phyloP scores from a whole-genome alignment of 2,329 filamentous ascomycete species.

The Knufia fluminis region DNA sequence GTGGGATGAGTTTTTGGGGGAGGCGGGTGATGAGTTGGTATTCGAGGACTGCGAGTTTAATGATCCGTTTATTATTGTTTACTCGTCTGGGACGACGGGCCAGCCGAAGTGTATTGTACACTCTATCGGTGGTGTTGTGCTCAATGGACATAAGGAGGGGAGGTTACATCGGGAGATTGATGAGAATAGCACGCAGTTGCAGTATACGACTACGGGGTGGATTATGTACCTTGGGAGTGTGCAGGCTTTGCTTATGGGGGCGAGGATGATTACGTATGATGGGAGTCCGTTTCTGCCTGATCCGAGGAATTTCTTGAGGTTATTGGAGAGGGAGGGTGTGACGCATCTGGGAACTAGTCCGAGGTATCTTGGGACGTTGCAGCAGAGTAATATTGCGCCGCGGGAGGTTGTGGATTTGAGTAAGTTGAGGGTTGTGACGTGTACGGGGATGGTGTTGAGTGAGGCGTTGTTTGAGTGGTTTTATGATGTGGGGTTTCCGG shows the following conservation, averaged over 20 bases:
- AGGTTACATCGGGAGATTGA: constrained; percentile 42
- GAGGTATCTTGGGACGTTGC: constrained; percentile 64
- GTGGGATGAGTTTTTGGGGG: constrained; percentile 33
- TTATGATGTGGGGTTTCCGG: constrained; percentile 62
- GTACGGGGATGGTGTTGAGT: constrained; percentile 74
- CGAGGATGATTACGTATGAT: constrained; percentile 64
- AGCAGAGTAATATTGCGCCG: constrained; percentile 54
- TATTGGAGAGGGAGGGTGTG: constrained; percentile 54
- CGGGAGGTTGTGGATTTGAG: constrained; percentile 55
- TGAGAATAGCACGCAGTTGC: constrained; percentile 39
- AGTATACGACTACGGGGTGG: constrained; percentile 68
- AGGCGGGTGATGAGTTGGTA: constrained; percentile 26
- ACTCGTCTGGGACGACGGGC: constrained; percentile 72
- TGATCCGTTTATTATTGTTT: constrained; percentile 69
- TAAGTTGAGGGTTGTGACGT: constrained; percentile 52
- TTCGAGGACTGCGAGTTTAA: constrained; percentile 48
- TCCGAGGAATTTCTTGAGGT: constrained; percentile 51
- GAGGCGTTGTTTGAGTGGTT: constrained; percentile 73
- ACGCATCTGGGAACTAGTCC: constrained; percentile 69
- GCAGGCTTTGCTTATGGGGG: constrained; percentile 50
- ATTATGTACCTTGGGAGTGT: constrained; percentile 67
- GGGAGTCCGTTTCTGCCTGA: constrained; percentile 71
- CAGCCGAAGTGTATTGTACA: constrained; percentile 81
- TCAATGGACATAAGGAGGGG: constrained; percentile 49
- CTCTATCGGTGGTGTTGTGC: constrained; percentile 37